Evolutionary conservation across 2,329 filamentous ascomycete genomes (phyloP), one percentile per base, ranked within the genome.

Genomic region (Beauveria caledonica): DNA sequence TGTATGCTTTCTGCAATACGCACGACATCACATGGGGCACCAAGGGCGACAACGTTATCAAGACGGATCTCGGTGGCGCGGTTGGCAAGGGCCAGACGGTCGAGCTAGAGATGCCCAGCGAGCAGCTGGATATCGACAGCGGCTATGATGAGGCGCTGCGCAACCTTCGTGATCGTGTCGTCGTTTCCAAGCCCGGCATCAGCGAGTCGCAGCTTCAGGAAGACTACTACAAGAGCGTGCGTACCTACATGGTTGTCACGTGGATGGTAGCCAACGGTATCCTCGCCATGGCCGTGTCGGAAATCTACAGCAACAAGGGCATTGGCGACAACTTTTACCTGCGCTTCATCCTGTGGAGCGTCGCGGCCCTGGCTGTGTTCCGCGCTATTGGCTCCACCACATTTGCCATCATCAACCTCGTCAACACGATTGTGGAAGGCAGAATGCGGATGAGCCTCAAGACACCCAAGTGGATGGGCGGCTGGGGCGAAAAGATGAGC

Each of bases 1-100:
- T 97, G 21, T 99, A 99, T 76, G 94, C 94, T 48, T 99, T 99
- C 75, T 97, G 94, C 80, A 99, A 99, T 77, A 96, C 93, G 0
- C 94, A 99, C 82, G 94, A 99, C 72, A 92, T 99, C 21, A 96
- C 92, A 0, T 99, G 94, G 94, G 94, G 94, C 49, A 99, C 94
- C 50, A 99, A 99, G 77, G 94, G 94, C 61, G 94, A 99, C 80
- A 99, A 99, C 73, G 86, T 96, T 40, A 87, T 94, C 68, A 88
- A 90, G 73, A 97, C 89, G 8, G 95, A 99, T 71, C 85, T 99
- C 0, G 94, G 94, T 60, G 86, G 89, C 6, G 94, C 95, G 13
- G 85, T 89, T 7, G 86, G 86, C 54, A 86, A 89, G 65, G 89
- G 88, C 60, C 83, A 87, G 62, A 90, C 88, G 0, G 94, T 99